A percentile compares a stretch with the other conserved stretches of the same genome.
phyloP scores from a whole-genome alignment of 176 grass and related monocot species.

The Tillandsia fasciculata region DNA sequence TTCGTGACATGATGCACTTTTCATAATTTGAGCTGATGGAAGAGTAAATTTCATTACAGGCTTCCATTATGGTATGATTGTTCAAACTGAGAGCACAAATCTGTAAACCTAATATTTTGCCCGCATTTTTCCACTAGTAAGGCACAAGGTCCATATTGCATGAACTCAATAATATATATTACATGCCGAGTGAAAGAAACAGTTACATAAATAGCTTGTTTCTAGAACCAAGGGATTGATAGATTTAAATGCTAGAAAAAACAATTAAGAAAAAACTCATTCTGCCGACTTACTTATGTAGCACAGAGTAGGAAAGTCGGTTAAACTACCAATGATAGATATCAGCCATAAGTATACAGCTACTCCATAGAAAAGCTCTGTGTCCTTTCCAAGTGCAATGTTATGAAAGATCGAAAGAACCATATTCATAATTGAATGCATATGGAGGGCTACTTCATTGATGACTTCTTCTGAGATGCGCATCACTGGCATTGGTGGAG shows the following conservation, averaged over 20 bases:
- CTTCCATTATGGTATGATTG: no score
- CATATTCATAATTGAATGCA: slow-evolving; percentile 31
- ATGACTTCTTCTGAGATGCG: slow-evolving; percentile 36
- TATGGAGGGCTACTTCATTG: slow-evolving; percentile 32
- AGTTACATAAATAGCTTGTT: neutral
- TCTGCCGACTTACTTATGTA: slow-evolving; percentile 32
- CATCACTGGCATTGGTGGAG: slow-evolving; percentile 48
- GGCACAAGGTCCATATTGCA: no score
- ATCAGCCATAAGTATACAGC: slow-evolving; percentile 41
- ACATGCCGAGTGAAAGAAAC: neutral
- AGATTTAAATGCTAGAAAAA: neutral
- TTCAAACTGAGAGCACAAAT: no score
- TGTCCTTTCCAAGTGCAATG: slow-evolving; percentile 44
- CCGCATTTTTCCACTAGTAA: no score
- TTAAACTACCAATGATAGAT: slow-evolving; percentile 41
- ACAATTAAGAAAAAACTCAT: neutral
- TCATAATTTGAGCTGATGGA: no score
- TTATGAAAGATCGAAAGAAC: slow-evolving; percentile 32
- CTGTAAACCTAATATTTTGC: no score
- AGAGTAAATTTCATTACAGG: no score
- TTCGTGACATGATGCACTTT: no score
- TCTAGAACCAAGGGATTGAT: neutral
- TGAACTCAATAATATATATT: neutral
- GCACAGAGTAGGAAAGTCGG: slow-evolving; percentile 42
- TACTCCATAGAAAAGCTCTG: slow-evolving; percentile 34